Evolutionary conservation across 2,329 filamentous ascomycete genomes (phyloP).

Genomic region (Gnomoniopsis smithogilvyi): DNA sequence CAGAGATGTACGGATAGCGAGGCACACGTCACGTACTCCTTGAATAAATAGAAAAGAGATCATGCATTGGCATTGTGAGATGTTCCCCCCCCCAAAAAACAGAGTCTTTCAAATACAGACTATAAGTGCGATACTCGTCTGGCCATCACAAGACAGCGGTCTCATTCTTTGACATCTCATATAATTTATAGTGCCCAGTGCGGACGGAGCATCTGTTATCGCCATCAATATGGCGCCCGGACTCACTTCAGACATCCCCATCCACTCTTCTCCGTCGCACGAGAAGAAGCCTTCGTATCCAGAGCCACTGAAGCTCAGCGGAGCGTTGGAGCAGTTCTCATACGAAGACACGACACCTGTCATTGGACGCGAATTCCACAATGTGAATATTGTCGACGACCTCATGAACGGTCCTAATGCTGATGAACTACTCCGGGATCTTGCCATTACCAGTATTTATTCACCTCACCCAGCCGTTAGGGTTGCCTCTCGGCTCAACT

Average conservation of each 20-base stretch:
- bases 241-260: slow-evolving; percentile 5
- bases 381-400: slow-evolving; percentile 17
- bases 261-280: neutral
- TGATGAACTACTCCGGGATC: slow-evolving; percentile 12
- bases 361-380: slow-evolving; percentile 15
- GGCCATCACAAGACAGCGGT: too few species aligned
- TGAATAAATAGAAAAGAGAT: neutral
- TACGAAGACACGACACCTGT: slow-evolving; percentile 15
- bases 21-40: neutral
- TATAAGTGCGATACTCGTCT: too few species aligned
- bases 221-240: slow-evolving; percentile 7
- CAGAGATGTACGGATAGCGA: neutral
- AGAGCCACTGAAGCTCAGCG: slow-evolving; percentile 12
- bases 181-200: too few species aligned
- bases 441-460: slow-evolving; percentile 14
- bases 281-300: slow-evolving; percentile 8
- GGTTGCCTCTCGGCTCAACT: neutral
- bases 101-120: too few species aligned
- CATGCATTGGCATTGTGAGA: neutral
- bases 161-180: neutral
- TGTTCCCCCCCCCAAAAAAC: too few species aligned
- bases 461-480: neutral
- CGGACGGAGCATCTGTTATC: neutral
- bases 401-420: slow-evolving; percentile 11
- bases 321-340: slow-evolving; percentile 9